phyloP scores from a whole-genome alignment of 257 asterid species.

The Euphrasia confusa region DNA sequence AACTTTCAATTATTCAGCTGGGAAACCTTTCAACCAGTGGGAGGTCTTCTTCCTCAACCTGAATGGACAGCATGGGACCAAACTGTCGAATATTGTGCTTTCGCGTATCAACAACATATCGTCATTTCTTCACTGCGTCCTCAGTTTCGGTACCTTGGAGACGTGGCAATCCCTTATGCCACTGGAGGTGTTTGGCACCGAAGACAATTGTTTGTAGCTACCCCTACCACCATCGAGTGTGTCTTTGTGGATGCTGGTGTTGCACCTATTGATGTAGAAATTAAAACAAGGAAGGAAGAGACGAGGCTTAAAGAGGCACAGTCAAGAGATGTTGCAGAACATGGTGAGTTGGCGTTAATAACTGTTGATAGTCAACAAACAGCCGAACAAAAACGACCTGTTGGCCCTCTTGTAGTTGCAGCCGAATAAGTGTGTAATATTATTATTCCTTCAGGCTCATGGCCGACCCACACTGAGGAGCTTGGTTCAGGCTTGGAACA shows the following conservation, averaged over 20 bases:
- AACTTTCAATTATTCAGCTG: conserved; percentile 94
- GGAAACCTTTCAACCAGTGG: conserved; percentile 97
- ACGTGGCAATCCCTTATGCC: conserved; percentile 92
- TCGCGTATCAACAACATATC: conserved; percentile 79
- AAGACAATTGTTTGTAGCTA: conserved; percentile 90
- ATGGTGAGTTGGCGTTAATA: conserved; percentile 88
- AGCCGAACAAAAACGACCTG: conserved; percentile 91
- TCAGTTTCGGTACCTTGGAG: conserved; percentile 94
- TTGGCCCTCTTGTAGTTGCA: conserved; percentile 86
- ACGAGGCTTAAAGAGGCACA: conserved; percentile 63
- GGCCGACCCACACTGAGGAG: conserved; percentile 84
- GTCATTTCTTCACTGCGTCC: conserved; percentile 96
- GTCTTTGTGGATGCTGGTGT: conserved; percentile 97
- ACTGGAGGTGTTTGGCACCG: conserved; percentile 99
- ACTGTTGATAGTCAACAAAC: conserved; percentile 68
- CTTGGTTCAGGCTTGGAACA: conserved; percentile 94
- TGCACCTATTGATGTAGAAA: conserved; percentile 75
- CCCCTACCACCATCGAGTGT: conserved; percentile 97
- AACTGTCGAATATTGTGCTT: conserved; percentile 97
- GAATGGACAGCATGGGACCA: conserved; percentile 99
- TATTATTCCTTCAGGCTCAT: conserved; percentile 62
- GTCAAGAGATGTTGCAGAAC: conserved; percentile 75
- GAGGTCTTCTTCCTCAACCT: conserved; percentile 98
- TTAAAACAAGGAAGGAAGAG: conserved; percentile 74
- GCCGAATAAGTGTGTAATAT: conserved; percentile 26